These are phyloP conservation scores for Casuarina glauca DNA, from an alignment of 306 rosid genomes.

Conservation along the genomic window DNA sequence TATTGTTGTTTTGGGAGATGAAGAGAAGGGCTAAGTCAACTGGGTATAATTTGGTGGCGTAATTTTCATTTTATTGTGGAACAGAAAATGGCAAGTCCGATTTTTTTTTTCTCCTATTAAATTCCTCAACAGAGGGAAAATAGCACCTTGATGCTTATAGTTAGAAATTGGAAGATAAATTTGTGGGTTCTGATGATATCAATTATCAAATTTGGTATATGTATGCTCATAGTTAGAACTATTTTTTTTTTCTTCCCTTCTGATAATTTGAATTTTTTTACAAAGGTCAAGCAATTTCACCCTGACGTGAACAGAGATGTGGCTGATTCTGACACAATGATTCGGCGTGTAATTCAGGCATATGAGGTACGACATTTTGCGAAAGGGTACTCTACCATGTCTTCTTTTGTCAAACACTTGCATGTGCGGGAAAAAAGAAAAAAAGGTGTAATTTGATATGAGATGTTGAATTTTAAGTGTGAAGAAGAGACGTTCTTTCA, in stretches of 20 bases:
- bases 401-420: not conserved
- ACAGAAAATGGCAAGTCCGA: not conserved
- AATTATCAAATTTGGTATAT: not conserved
- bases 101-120: no score
- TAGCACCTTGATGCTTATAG: not conserved
- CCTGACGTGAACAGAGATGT: slow-evolving; percentile 67
- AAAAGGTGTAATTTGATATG: not conserved
- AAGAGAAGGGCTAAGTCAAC: not conserved
- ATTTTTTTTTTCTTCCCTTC: no score
- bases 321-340: slow-evolving; percentile 56
- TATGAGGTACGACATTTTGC: slow-evolving; percentile 49
- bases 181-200: not conserved
- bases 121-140: not conserved
- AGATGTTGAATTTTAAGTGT: not conserved
- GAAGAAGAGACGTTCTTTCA: not conserved
- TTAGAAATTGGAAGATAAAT: not conserved
- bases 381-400: not conserved
- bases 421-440: not conserved
- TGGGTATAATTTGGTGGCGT: not conserved
- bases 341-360: slow-evolving; percentile 85
- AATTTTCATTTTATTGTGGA: not conserved
- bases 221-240: not conserved
- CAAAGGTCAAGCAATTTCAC: slow-evolving; percentile 87
- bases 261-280: not conserved
- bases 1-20: not conserved